Evolutionary conservation across 2,329 filamentous ascomycete species (phyloP).

Genomic region (Exophiala sp.): DNA sequence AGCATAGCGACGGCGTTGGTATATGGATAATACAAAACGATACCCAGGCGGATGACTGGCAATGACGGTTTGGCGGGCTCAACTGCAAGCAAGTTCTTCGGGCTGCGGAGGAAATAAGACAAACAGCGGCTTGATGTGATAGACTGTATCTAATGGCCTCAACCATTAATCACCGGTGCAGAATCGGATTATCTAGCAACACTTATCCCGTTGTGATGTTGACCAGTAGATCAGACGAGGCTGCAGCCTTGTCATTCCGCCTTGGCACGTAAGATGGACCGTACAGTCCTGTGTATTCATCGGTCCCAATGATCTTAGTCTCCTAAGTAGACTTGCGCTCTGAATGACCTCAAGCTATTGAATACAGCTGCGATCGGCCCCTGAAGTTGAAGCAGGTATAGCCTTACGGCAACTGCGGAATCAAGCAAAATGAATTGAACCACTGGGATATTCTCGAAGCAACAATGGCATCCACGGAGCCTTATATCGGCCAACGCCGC

Average conservation of each 20-base stretch:
- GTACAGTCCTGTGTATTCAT: too few species aligned
- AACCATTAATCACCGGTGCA: too few species aligned
- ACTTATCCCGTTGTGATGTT: too few species aligned
- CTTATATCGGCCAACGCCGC: constrained; percentile 59
- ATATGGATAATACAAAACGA: constrained; percentile 32
- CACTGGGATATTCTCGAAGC: not conserved
- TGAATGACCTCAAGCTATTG: too few species aligned
- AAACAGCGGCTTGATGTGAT: not conserved
- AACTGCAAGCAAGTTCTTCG: not conserved
- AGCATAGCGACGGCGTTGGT: constrained; percentile 36
- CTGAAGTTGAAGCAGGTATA: too few species aligned
- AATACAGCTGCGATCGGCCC: too few species aligned
- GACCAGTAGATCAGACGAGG: not conserved
- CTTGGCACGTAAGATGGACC: too few species aligned
- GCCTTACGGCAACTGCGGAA: not conserved
- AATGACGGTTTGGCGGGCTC: not conserved
- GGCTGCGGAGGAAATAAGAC: not conserved
- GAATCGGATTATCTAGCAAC: too few species aligned
- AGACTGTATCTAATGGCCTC: not conserved
- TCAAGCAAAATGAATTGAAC: not conserved
- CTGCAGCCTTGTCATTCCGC: not conserved
- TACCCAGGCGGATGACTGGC: constrained; percentile 35
- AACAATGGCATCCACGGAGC: not conserved
- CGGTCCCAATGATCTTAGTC: too few species aligned
- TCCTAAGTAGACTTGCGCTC: too few species aligned